These are phyloP conservation scores for Linum trigynum DNA, from an alignment of 345 rosid genomes.

Conservation along the genomic window DNA sequence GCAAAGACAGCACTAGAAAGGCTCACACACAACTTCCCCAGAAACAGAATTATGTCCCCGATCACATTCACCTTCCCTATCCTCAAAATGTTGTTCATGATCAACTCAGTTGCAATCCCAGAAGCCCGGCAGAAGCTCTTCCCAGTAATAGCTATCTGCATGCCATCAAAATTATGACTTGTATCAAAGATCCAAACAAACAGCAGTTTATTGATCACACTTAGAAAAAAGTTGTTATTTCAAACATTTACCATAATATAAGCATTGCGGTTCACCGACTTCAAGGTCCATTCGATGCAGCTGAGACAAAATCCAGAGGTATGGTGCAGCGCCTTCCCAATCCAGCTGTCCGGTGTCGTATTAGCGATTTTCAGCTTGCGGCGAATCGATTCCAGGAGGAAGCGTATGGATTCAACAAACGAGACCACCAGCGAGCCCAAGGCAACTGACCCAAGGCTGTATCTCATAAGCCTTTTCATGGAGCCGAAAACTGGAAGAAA, in stretches of 20 bases:
- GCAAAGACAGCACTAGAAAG: slow-evolving; percentile 77
- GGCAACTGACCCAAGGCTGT: slow-evolving; percentile 89
- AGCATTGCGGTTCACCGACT: slow-evolving; percentile 86
- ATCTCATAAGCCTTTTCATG: slow-evolving; percentile 77
- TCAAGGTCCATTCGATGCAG: slow-evolving; percentile 70
- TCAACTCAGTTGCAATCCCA: slow-evolving; percentile 74
- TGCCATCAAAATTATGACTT: neutral
- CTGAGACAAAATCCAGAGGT: slow-evolving; percentile 50
- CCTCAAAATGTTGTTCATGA: slow-evolving; percentile 73
- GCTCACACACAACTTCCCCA: slow-evolving; percentile 90
- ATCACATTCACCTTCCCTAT: slow-evolving; percentile 91
- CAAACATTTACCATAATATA: slow-evolving; percentile 71
- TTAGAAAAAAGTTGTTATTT: neutral
- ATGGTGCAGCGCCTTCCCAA: slow-evolving; percentile 45
- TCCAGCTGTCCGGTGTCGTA: slow-evolving; percentile 51
- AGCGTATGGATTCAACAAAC: slow-evolving; percentile 84
- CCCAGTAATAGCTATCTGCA: slow-evolving; percentile 88
- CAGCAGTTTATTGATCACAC: neutral
- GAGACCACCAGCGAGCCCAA: slow-evolving; percentile 84
- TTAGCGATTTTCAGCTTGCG: slow-evolving; percentile 53
- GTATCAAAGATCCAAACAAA: neutral
- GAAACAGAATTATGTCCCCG: slow-evolving; percentile 82
- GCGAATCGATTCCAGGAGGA: slow-evolving; percentile 82
- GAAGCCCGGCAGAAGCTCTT: slow-evolving; percentile 87
- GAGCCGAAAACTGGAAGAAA: slow-evolving; percentile 93